Evolutionary conservation across 768 basidiomycete species (phyloP), one percentile per base, ranked within the genome.

Genomic region (Pleurotus salmoneostramineus): DNA sequence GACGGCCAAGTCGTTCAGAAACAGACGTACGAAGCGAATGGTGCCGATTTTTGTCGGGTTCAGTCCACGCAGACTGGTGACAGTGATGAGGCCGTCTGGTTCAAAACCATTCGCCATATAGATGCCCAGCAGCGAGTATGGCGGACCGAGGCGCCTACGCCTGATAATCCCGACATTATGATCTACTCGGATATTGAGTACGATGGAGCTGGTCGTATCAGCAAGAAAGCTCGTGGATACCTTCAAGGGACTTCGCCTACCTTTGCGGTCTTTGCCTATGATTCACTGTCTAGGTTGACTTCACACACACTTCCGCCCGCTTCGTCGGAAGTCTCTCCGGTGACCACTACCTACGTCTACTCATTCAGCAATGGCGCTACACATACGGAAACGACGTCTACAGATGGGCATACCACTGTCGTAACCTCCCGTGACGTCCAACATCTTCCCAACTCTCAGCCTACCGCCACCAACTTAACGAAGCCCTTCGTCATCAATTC

Each of bases 401-500:
- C 52, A 6, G 52, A 55, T n/a, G 52, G 52, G 0, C 21, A 17
- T 8, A 55, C 36, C 31, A 42, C 36, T 14, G 52, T 55, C 1
- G n/a, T 33, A 7, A 56, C 43, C 5, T 58, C 50, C 4, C 56
- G 44, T 2, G 43, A 57, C 27, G 54, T 51, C 2, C 47, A 44
- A 12, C 50, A 61, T 46, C 50, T 61, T 10, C 60, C 60, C 14
- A 61, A 58, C n/a, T 31, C 60, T 0, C 57, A 61, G 27, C 60
- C 60, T 7, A 42, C 57, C 2, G 57, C 57, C 43, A 50, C 57
- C 35, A 58, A 58, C 12, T 33, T 61, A 8, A 36, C 57, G 12
- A 51, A 52, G 34, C 42, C 60, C 6, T 61, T 58, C 46, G 60
- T 61, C 31, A 51, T 52, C 34, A 48, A 11, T 36, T 52, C 60